Evolutionary conservation across 768 basidiomycete species (phyloP).

Genomic region (Rhizopogon vesiculosus): DNA sequence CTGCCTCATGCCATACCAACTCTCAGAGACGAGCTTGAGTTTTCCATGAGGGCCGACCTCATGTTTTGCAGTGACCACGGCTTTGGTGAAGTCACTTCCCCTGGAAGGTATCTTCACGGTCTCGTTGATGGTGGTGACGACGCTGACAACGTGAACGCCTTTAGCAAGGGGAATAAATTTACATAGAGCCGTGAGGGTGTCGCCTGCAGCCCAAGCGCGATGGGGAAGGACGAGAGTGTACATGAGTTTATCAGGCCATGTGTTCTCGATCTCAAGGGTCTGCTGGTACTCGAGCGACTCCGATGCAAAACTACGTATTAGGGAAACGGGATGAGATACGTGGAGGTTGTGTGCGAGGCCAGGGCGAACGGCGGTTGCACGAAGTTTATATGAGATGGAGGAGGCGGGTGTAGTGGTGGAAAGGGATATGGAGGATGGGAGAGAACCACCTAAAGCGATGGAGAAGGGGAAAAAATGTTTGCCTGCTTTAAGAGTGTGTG

Average conservation of each 20-base stretch:
- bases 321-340: constrained; percentile 51
- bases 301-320: constrained; percentile 68
- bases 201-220: constrained; percentile 93
- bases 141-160: constrained; percentile 66
- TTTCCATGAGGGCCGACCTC: constrained; percentile 56
- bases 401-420: constrained; percentile 56
- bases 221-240: constrained; percentile 91
- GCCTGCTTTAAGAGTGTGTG: constrained; percentile 94
- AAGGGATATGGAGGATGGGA: constrained; percentile 67
- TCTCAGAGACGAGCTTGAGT: constrained; percentile 34
- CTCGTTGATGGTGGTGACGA: constrained; percentile 72
- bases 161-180: constrained; percentile 88
- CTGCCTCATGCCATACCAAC: not conserved
- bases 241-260: constrained; percentile 97
- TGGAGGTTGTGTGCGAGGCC: constrained; percentile 71
- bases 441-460: constrained; percentile 76
- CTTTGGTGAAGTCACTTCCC: constrained; percentile 52
- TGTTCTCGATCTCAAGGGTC: constrained; percentile 92
- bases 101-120: constrained; percentile 58
- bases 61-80: constrained; percentile 61
- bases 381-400: constrained; percentile 82
- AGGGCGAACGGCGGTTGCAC: constrained; percentile 76
- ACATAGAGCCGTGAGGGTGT: constrained; percentile 72
- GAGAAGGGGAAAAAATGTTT: constrained; percentile 91
- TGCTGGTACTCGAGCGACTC: constrained; percentile 96